phyloP scores from a whole-genome alignment of 805 yeast genomes.

The Zygotorulaspora florentina region DNA sequence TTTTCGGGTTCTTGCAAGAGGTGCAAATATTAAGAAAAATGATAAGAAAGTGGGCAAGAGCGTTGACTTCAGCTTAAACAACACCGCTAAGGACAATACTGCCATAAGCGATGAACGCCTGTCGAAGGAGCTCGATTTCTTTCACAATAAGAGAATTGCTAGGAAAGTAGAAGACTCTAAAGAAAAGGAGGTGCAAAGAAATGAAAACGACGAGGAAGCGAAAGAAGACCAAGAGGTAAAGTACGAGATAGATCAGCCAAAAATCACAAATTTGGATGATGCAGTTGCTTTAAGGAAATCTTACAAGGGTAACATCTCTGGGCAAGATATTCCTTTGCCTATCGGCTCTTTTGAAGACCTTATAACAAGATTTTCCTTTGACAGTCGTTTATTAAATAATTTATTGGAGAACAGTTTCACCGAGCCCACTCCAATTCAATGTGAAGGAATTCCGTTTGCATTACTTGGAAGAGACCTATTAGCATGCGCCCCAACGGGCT shows the following conservation, averaged over 20 bases:
- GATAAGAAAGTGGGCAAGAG: slow-evolving; percentile 21
- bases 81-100: slow-evolving; percentile 29
- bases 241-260: slow-evolving; percentile 38
- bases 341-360: slow-evolving; percentile 86
- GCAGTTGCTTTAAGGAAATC: slow-evolving; percentile 58
- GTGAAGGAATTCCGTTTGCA: slow-evolving; percentile 79
- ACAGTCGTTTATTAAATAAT: slow-evolving; percentile 51
- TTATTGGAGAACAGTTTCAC: slow-evolving; percentile 65
- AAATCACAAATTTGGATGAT: slow-evolving; percentile 51
- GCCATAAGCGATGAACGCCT: slow-evolving; percentile 45
- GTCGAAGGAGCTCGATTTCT: slow-evolving; percentile 78
- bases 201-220: slow-evolving; percentile 29
- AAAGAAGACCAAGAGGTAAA: slow-evolving; percentile 29
- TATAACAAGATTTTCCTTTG: slow-evolving; percentile 60
- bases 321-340: slow-evolving; percentile 86
- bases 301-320: slow-evolving; percentile 66
- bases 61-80: slow-evolving; percentile 24
- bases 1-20: slow-evolving; percentile 77
- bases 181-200: slow-evolving; percentile 16
- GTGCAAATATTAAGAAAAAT: slow-evolving; percentile 69
- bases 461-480: slow-evolving; percentile 69
- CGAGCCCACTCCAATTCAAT: slow-evolving; percentile 90
- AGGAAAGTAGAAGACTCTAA: slow-evolving; percentile 26
- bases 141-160: slow-evolving; percentile 50
- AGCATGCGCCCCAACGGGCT: slow-evolving; percentile 97